phyloP scores from a whole-genome alignment of 1,139 yeast species.

The Pichia inconspicua region DNA sequence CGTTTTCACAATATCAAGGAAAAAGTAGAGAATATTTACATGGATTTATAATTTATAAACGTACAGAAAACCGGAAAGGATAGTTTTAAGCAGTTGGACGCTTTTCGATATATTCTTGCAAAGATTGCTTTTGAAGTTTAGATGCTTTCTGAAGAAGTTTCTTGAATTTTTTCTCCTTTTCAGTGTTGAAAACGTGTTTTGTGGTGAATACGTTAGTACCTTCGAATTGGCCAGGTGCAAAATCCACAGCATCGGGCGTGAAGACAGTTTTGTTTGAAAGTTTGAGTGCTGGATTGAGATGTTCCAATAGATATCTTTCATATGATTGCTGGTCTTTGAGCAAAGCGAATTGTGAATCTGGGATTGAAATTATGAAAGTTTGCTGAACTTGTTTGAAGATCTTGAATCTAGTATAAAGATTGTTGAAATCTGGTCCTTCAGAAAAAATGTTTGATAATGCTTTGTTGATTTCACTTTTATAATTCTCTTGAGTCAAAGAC shows the following conservation, averaged over 20 bases:
- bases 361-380: constrained; percentile 54
- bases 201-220: constrained; percentile 44
- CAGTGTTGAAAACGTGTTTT: constrained; percentile 33
- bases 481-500: constrained; percentile 1
- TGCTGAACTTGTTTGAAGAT: constrained; percentile 52
- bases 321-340: constrained; percentile 42
- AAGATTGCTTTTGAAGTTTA: constrained; percentile 31
- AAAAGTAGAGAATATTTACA: neutral
- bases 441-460: constrained; percentile 1
- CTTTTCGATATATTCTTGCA: constrained; percentile 26
- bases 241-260: constrained; percentile 68
- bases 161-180: constrained; percentile 35
- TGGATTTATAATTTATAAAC: neutral
- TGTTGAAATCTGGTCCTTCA: neutral
- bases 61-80: neutral
- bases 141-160: constrained; percentile 37
- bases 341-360: constrained; percentile 53
- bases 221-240: constrained; percentile 39
- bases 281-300: constrained; percentile 37
- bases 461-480: constrained; percentile 1
- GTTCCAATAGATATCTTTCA: constrained; percentile 35
- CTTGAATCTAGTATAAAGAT: constrained; percentile 47
- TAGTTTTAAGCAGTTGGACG: neutral
- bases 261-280: constrained; percentile 46
- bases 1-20: constrained; percentile 31